phyloP scores from a whole-genome alignment of 2,329 filamentous ascomycete species.

The Trichophyton rubrum region DNA sequence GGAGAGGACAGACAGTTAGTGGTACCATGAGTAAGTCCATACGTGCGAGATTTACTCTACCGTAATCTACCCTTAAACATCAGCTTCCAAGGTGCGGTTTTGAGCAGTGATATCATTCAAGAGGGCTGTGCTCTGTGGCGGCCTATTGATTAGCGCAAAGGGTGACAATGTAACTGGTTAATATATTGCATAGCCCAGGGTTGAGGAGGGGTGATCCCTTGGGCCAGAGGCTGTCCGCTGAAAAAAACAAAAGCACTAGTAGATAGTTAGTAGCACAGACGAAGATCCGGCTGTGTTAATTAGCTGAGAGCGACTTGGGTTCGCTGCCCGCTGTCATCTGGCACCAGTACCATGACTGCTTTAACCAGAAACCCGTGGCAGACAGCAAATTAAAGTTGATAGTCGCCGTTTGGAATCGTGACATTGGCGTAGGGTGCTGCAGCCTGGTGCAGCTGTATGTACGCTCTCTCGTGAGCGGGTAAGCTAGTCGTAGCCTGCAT shows the following conservation, averaged over 20 bases:
- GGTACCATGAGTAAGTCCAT: too few species aligned
- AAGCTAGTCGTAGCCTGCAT: not conserved
- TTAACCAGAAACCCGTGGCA: not conserved
- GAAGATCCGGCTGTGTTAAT: not conserved
- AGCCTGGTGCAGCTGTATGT: not conserved
- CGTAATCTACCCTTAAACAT: too few species aligned
- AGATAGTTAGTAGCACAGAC: not conserved
- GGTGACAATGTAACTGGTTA: too few species aligned
- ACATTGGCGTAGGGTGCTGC: not conserved
- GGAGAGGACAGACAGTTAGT: too few species aligned
- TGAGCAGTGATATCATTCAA: too few species aligned
- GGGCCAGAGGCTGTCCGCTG: not conserved
- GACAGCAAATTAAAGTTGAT: not conserved
- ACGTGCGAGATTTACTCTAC: too few species aligned
- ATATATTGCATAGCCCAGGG: too few species aligned
- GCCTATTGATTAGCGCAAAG: too few species aligned
- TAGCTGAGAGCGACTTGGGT: not conserved
- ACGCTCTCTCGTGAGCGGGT: not conserved
- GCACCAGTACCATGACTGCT: not conserved
- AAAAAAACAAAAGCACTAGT: too few species aligned
- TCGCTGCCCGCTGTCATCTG: not conserved
- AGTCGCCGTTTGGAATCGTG: not conserved
- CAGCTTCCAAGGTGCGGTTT: too few species aligned
- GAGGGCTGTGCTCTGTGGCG: too few species aligned
- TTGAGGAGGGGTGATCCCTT: not conserved